Conservation (phyloP, 345 rosid genomes). For the Cardamine occulta region DNA sequence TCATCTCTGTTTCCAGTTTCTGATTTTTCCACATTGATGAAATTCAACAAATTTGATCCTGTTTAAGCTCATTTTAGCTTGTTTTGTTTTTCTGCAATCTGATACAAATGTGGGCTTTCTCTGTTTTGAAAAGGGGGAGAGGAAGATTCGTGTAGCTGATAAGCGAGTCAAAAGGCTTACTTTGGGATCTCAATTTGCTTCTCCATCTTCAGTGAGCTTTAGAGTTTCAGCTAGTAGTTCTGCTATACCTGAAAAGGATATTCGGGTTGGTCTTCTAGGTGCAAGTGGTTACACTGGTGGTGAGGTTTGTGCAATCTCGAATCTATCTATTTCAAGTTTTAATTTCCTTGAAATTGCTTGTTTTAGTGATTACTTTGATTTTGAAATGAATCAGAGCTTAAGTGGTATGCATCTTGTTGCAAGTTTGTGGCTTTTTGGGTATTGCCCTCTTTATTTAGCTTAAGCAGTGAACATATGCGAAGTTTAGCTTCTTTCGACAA, state of each 20-base stretch:
- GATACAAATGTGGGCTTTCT: constrained; percentile 7
- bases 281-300: constrained; percentile 99
- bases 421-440: constrained; percentile 14
- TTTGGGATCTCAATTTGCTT: constrained; percentile 47
- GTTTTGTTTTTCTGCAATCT: background rate
- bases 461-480: background rate
- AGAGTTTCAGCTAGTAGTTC: constrained; percentile 44
- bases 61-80: background rate
- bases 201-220: constrained; percentile 48
- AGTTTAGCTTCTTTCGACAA: background rate
- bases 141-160: constrained; percentile 40
- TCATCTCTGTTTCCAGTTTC: background rate
- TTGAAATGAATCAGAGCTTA: constrained; percentile 19
- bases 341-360: background rate
- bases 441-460: background rate
- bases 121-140: constrained; percentile 35
- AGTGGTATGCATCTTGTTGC: constrained; percentile 13
- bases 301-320: constrained; percentile 60
- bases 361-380: background rate
- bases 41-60: background rate
- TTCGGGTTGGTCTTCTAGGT: constrained; percentile 87
- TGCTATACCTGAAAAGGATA: constrained; percentile 50
- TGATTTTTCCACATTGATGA: background rate
- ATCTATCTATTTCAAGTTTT: background rate
- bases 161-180: constrained; percentile 37